Evolutionary conservation across 108 stramenopile species (phyloP).

Genomic region (Aurantiochytrium sp.): DNA sequence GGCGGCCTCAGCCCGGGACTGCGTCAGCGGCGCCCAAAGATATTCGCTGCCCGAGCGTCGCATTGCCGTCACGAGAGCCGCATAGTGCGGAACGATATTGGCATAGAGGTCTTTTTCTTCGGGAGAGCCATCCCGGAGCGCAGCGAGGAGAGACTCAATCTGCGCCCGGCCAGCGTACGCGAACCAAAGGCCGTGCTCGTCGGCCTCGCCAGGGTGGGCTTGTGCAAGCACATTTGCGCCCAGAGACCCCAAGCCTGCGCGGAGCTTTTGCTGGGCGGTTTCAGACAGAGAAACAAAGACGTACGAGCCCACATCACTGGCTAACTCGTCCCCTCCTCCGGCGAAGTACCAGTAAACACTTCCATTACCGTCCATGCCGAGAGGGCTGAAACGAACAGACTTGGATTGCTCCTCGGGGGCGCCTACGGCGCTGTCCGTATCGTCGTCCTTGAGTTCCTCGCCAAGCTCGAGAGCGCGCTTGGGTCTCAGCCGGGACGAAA

Average conservation of each 20-base stretch:
- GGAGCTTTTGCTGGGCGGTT: neutral
- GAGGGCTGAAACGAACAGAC: neutral
- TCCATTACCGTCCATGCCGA: neutral
- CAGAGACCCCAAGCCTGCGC: neutral
- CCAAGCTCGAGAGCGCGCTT: neutral
- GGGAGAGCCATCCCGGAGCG: neutral
- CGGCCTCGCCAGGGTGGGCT: neutral
- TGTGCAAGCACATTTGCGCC: no score
- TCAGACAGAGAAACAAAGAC: constrained; percentile 7
- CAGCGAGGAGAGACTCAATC: neutral
- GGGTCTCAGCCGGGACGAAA: neutral
- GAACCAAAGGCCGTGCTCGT: neutral
- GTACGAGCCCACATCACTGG: neutral
- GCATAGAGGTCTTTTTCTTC: neutral
- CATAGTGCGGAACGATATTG: neutral
- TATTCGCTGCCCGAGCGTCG: neutral
- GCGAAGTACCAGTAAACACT: constrained; percentile 18
- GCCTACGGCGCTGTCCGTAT: neutral
- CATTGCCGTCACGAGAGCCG: neutral
- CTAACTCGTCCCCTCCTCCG: neutral
- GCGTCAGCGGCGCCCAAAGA: neutral
- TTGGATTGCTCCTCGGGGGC: neutral
- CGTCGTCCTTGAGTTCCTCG: neutral
- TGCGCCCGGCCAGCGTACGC: neutral
- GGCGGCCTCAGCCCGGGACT: neutral